A percentile compares a stretch with the other conserved stretches of the same genome.
Conservation (phyloP, 768 basidiomycete genomes). For the Russula griseocarnosa region DNA sequence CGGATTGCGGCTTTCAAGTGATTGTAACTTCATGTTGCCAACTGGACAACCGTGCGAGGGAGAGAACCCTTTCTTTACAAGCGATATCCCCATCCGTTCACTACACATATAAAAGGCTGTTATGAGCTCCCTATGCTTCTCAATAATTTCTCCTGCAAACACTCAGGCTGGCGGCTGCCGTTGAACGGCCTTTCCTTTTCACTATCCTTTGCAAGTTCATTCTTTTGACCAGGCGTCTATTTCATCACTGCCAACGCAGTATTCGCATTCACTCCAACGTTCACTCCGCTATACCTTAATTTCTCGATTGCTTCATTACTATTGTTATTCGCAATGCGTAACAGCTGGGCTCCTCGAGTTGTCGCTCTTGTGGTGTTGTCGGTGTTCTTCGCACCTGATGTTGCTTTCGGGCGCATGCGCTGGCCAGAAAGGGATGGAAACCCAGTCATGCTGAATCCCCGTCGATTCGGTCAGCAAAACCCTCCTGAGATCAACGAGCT, state of each 20-base stretch:
- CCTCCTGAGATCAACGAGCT: slow-evolving; percentile 47
- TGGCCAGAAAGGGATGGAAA: slow-evolving; percentile 49
- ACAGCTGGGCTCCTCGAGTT: slow-evolving; percentile 20
- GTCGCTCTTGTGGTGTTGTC: slow-evolving; percentile 30
- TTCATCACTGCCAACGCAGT: slow-evolving; percentile 26
- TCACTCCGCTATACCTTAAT: slow-evolving; percentile 16
- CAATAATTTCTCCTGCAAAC: slow-evolving; percentile 28
- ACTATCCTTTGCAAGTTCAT: slow-evolving; percentile 29
- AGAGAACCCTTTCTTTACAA: slow-evolving; percentile 2
- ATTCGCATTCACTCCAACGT: slow-evolving; percentile 30
- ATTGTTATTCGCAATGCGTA: slow-evolving; percentile 12
- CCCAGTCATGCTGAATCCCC: slow-evolving; percentile 47
- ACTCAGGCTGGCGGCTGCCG: slow-evolving; percentile 35
- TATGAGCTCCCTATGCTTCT: slow-evolving; percentile 5
- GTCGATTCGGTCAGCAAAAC: slow-evolving; percentile 52
- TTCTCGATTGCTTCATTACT: slow-evolving; percentile 5
- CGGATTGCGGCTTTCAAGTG: not conserved
- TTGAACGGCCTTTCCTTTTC: slow-evolving; percentile 41
- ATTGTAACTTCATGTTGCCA: not conserved
- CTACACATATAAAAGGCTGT: not conserved
- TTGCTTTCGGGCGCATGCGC: slow-evolving; percentile 38
- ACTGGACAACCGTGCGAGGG: not conserved
- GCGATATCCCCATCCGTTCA: not conserved
- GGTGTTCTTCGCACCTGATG: slow-evolving; percentile 22
- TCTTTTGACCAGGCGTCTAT: slow-evolving; percentile 47